phyloP scores from a whole-genome alignment of 306 rosid species.

The Citrullus colocynthis region DNA sequence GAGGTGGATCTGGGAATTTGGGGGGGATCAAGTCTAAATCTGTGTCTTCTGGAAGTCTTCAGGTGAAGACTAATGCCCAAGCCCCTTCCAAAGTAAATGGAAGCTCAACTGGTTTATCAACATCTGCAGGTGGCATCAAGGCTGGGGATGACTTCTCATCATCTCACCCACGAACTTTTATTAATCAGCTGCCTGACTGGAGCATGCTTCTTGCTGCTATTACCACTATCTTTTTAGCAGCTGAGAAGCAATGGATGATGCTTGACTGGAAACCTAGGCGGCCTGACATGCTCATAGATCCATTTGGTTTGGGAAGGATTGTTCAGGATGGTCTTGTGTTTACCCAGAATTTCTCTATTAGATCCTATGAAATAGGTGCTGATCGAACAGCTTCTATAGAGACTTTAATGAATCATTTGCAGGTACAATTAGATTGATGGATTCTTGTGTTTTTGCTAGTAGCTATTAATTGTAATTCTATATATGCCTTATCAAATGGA shows the following conservation, averaged over 20 bases:
- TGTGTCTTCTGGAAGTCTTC: conserved; percentile 37
- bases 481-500: not conserved
- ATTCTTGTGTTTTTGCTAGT: not conserved
- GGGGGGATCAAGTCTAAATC: conserved; percentile 48
- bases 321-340: conserved; percentile 96
- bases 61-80: conserved; percentile 84
- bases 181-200: conserved; percentile 96
- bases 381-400: conserved; percentile 98
- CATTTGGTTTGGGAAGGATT: conserved; percentile 81
- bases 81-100: conserved; percentile 86
- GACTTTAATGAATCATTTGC: conserved; percentile 95
- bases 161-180: conserved; percentile 73
- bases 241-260: conserved; percentile 99
- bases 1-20: conserved; percentile 33
- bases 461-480: not conserved
- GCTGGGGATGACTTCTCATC: conserved; percentile 44
- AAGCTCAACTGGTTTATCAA: conserved; percentile 31
- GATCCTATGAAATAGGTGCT: conserved; percentile 98
- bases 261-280: conserved; percentile 99
- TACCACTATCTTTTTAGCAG: conserved; percentile 90
- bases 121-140: conserved; percentile 39
- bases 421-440: conserved; percentile 27
- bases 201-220: conserved; percentile 99
- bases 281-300: conserved; percentile 80
- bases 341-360: conserved; percentile 82